phyloP scores from a whole-genome alignment of 306 rosid species.

The Cucurbita maxima region DNA sequence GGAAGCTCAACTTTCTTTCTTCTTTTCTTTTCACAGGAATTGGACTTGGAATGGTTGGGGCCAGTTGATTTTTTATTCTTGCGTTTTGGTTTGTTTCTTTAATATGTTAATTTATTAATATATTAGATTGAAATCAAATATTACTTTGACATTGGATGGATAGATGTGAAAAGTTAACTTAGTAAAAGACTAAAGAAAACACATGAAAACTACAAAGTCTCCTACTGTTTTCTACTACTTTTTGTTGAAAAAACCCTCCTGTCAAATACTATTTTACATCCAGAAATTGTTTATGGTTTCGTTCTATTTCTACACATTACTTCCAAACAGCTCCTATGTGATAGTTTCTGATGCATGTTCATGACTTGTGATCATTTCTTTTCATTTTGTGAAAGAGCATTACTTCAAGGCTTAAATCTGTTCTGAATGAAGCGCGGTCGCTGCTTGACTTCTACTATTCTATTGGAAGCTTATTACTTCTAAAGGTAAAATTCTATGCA shows the following conservation, averaged over 20 bases:
- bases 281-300: background rate
- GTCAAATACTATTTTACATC: background rate
- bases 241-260: background rate
- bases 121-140: background rate
- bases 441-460: conserved; percentile 69
- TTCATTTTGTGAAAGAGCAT: conserved; percentile 36
- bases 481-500: conserved; percentile 36
- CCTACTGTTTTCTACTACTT: background rate
- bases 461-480: conserved; percentile 56
- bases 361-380: conserved; percentile 8
- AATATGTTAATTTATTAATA: background rate
- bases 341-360: conserved; percentile 9
- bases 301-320: background rate
- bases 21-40: background rate
- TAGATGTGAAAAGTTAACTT: background rate
- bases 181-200: background rate
- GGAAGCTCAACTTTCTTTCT: background rate
- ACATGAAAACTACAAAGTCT: background rate
- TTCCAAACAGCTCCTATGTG: background rate
- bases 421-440: conserved; percentile 41
- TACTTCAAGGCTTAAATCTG: conserved; percentile 42
- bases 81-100: background rate
- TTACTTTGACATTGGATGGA: background rate
- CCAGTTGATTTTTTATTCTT: background rate
- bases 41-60: background rate